A percentile compares a stretch with the other conserved stretches of the same genome.
Conservation (phyloP, 73 alveolate species). For the Paramecium biaurelia region DNA sequence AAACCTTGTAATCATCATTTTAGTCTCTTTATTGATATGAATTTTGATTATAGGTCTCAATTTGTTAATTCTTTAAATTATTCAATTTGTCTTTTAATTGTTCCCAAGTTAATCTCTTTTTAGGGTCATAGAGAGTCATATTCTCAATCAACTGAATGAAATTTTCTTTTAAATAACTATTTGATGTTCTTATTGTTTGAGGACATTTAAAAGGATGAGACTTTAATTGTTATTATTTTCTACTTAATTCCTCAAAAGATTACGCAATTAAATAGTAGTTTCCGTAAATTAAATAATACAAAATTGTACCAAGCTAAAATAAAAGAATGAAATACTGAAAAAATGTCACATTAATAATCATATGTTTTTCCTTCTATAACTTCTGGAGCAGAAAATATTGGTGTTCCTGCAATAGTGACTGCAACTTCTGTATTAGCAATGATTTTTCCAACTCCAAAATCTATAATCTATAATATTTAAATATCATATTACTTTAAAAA, state of each 20-base stretch:
- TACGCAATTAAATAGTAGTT: not conserved
- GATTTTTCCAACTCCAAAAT: not conserved
- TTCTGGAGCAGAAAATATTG: not conserved
- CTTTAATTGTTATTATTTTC: not conserved
- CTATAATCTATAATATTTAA: not conserved
- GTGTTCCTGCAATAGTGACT: not conserved
- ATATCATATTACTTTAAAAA: not conserved
- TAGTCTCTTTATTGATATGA: too few species aligned
- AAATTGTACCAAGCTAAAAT: not conserved
- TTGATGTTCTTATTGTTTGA: not conserved
- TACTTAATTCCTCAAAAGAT: not conserved
- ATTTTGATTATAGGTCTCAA: too few species aligned
- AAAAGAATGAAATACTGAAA: not conserved
- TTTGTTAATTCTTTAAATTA: too few species aligned
- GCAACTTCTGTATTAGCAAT: not conserved
- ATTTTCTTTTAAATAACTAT: not conserved
- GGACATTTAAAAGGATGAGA: not conserved
- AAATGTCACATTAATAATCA: not conserved
- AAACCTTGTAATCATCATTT: too few species aligned
- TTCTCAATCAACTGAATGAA: not conserved
- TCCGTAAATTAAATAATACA: not conserved
- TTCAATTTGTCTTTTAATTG: not conserved
- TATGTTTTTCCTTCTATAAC: not conserved
- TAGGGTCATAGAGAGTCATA: not conserved
- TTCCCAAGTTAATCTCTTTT: not conserved